phyloP scores from a whole-genome alignment of 139 green algal species.

The Edaphochlamys debaryana region DNA sequence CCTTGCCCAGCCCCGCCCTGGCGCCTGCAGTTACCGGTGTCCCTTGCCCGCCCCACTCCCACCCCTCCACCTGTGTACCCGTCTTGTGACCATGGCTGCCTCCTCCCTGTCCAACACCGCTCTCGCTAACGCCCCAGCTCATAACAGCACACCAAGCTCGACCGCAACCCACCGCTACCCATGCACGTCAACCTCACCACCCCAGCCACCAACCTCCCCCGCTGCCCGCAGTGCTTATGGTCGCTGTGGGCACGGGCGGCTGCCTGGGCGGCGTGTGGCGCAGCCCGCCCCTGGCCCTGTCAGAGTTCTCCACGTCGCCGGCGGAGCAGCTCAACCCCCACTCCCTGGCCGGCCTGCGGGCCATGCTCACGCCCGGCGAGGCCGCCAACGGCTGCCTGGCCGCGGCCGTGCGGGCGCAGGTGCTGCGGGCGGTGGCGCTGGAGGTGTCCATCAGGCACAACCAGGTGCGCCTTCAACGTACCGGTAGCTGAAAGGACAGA shows the following conservation, averaged over 20 bases:
- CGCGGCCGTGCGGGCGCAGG: conserved; percentile 43
- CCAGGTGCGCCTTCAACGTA: conserved; percentile 5
- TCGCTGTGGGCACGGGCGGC: conserved; percentile 42
- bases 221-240: conserved; percentile 41
- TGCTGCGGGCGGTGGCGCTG: conserved; percentile 25
- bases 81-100: too few relatives aligned
- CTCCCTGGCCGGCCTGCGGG: conserved; percentile 31
- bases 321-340: conserved; percentile 44
- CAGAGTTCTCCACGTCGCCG: conserved; percentile 54
- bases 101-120: too few relatives aligned
- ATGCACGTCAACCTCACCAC: too few relatives aligned
- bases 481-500: too few relatives aligned
- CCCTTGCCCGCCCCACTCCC: too few relatives aligned
- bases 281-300: conserved; percentile 49
- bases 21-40: too few relatives aligned
- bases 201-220: too few relatives aligned
- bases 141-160: too few relatives aligned
- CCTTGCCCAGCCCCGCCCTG: too few relatives aligned
- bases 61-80: too few relatives aligned
- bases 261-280: conserved; percentile 57
- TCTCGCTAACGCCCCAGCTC: too few relatives aligned
- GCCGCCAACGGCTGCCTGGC: conserved; percentile 2
- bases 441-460: conserved; percentile 42
- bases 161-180: too few relatives aligned
- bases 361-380: conserved; percentile 33